Evolutionary conservation across 2,329 filamentous ascomycete species (phyloP).

Genomic region (Ophiostoma montium): DNA sequence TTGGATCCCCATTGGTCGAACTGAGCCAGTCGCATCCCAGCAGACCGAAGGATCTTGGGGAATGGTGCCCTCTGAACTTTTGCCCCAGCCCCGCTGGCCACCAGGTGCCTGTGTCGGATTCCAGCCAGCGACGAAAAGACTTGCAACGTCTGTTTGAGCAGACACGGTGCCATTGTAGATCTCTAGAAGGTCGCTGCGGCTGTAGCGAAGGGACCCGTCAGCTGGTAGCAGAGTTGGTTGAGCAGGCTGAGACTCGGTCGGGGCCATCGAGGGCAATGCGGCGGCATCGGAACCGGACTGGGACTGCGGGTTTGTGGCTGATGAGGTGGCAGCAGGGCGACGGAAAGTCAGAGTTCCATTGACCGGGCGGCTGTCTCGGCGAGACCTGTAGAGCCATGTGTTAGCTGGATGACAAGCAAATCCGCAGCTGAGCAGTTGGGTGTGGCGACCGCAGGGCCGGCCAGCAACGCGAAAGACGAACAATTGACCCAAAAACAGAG

Average conservation of each 20-base stretch:
- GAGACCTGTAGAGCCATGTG: slow-evolving; percentile 30
- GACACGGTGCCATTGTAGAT: slow-evolving; percentile 44
- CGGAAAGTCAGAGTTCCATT: slow-evolving; percentile 53
- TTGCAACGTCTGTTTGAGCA: slow-evolving; percentile 39
- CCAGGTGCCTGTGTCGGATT: slow-evolving; percentile 61
- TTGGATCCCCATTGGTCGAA: slow-evolving; percentile 56
- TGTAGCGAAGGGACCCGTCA: slow-evolving; percentile 47
- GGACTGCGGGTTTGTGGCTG: slow-evolving; percentile 22
- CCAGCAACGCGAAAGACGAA: background rate
- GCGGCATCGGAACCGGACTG: slow-evolving; percentile 11
- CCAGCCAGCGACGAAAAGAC: slow-evolving; percentile 64
- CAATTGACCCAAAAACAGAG: no score
- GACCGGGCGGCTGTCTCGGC: slow-evolving; percentile 40
- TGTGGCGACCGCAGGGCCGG: background rate
- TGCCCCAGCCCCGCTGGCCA: slow-evolving; percentile 57
- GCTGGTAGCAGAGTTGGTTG: slow-evolving; percentile 28
- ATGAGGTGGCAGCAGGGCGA: slow-evolving; percentile 45
- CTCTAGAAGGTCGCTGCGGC: slow-evolving; percentile 63
- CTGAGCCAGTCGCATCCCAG: slow-evolving; percentile 64
- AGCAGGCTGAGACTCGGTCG: slow-evolving; percentile 20
- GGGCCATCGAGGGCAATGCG: slow-evolving; percentile 7
- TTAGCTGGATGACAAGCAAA: no score
- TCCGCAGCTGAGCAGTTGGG: background rate
- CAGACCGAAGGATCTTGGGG: slow-evolving; percentile 79
- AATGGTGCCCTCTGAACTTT: slow-evolving; percentile 56